A percentile compares a stretch with the other conserved stretches of the same genome.
Conservation (phyloP, 2,329 filamentous ascomycete species). For the Pezicula radicicola region DNA sequence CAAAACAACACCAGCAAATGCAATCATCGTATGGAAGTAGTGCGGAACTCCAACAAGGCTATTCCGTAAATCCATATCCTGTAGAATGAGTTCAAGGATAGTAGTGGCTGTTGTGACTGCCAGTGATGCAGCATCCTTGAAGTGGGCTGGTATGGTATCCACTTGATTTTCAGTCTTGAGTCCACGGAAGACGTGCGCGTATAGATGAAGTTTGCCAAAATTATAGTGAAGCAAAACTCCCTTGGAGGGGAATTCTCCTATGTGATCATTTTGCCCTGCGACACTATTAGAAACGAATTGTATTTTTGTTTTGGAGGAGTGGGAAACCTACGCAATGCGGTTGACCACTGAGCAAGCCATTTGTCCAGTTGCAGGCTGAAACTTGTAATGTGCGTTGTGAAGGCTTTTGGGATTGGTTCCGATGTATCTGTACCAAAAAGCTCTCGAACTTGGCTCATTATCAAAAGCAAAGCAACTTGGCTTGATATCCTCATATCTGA, state of each 20-base stretch:
- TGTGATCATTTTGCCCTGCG: neutral
- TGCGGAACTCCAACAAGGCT: slow-evolving; percentile 28
- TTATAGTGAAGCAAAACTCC: slow-evolving; percentile 17
- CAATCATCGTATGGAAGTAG: slow-evolving; percentile 32
- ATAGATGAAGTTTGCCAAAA: slow-evolving; percentile 32
- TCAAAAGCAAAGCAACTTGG: slow-evolving; percentile 56
- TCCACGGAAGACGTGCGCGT: slow-evolving; percentile 17
- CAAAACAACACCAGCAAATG: slow-evolving; percentile 30
- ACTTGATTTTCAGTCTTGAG: neutral
- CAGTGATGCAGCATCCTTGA: neutral
- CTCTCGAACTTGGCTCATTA: slow-evolving; percentile 52
- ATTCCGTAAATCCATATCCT: slow-evolving; percentile 26
- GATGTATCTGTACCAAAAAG: slow-evolving; percentile 54
- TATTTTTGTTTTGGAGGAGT: neutral
- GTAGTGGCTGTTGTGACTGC: slow-evolving; percentile 11
- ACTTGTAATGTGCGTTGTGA: slow-evolving; percentile 27
- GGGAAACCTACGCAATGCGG: slow-evolving; percentile 26
- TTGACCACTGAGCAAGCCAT: slow-evolving; percentile 33
- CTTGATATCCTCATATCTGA: slow-evolving; percentile 53
- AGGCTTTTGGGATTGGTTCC: slow-evolving; percentile 38
- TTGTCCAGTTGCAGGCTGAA: slow-evolving; percentile 30
- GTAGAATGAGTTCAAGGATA: slow-evolving; percentile 25
- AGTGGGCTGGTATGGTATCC: slow-evolving; percentile 3
- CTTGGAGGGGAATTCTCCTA: slow-evolving; percentile 7
- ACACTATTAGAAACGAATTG: no score